phyloP scores from a whole-genome alignment of 164 flowering plant species.

The Stephania cephalantha region DNA sequence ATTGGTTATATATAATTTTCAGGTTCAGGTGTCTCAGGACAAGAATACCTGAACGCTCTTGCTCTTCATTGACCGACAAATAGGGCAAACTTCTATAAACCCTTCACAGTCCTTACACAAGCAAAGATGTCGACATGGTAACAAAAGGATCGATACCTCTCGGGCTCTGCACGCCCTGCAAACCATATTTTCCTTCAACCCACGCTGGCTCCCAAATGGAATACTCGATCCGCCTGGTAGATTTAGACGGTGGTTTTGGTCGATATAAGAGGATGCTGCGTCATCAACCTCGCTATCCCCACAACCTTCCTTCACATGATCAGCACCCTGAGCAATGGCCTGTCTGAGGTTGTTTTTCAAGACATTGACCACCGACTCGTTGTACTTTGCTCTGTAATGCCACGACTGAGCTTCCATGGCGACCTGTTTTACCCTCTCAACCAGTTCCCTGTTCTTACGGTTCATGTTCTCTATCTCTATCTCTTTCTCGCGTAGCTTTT shows the following conservation, averaged over 20 bases:
- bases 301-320: constrained; percentile 66
- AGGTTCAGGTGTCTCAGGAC: constrained; percentile 32
- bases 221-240: constrained; percentile 24
- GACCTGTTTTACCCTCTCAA: constrained; percentile 64
- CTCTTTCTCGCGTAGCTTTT: constrained; percentile 62
- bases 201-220: constrained; percentile 10
- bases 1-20: neutral
- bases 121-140: constrained; percentile 88
- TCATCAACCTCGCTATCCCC: constrained; percentile 82
- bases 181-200: constrained; percentile 25
- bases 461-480: constrained; percentile 57
- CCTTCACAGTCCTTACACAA: constrained; percentile 73
- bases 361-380: constrained; percentile 56
- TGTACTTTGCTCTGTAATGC: constrained; percentile 69
- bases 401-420: constrained; percentile 67
- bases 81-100: constrained; percentile 56
- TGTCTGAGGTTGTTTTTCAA: constrained; percentile 65
- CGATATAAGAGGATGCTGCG: constrained; percentile 54
- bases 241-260: constrained; percentile 30
- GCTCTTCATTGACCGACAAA: constrained; percentile 57
- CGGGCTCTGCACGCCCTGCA: constrained; percentile 60
- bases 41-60: constrained; percentile 62
- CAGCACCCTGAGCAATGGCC: constrained; percentile 59
- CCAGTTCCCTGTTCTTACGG: constrained; percentile 61
- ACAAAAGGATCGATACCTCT: constrained; percentile 67